Evolutionary conservation across 257 asterid species (phyloP).

Genomic region (Solanum rostratum): DNA sequence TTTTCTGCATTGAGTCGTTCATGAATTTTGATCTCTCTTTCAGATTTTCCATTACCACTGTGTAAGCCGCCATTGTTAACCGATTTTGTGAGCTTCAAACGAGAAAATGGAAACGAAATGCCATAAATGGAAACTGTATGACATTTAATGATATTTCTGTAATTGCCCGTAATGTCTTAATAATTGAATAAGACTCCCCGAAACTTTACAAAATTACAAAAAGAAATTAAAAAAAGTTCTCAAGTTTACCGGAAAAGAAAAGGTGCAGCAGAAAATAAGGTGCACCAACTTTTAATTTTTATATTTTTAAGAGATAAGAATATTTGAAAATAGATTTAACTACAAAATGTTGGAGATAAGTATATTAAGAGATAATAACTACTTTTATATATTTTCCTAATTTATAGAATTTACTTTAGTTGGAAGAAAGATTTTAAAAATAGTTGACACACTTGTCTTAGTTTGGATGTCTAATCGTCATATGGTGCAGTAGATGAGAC

Average conservation of each 20-base stretch:
- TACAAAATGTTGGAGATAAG: not conserved
- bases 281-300: not conserved
- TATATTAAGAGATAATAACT: not conserved
- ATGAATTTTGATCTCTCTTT: slow-evolving; percentile 61
- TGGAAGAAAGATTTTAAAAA: not conserved
- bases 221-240: no score
- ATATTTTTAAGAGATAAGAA: not conserved
- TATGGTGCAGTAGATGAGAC: no score
- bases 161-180: not conserved
- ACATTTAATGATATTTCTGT: not conserved
- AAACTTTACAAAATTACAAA: not conserved
- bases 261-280: not conserved
- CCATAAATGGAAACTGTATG: not conserved
- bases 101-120: not conserved
- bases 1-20: slow-evolving; percentile 73
- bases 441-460: not conserved
- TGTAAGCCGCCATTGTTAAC: slow-evolving; percentile 29
- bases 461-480: not conserved
- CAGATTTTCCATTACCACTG: slow-evolving; percentile 56
- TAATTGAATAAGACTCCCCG: not conserved
- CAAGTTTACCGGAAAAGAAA: not conserved
- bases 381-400: not conserved
- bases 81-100: not conserved
- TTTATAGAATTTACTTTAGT: not conserved
- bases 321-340: not conserved